phyloP scores from a whole-genome alignment of 805 yeast genomes.

The Hanseniaspora clermontiae region DNA sequence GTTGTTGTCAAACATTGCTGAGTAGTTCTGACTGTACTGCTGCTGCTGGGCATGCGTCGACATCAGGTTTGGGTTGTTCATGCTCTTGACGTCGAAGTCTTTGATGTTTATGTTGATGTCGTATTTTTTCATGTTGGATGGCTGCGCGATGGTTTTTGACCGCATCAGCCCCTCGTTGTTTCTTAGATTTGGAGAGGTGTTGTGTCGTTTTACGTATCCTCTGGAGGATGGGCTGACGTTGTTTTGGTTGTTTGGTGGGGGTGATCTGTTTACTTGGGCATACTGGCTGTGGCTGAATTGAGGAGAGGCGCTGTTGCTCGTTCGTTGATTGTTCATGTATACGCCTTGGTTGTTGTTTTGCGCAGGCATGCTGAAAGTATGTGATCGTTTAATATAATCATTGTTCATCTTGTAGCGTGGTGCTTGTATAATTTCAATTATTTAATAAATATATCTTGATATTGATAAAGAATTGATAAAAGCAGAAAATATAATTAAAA shows the following conservation, averaged over 20 bases:
- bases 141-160: background rate
- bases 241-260: background rate
- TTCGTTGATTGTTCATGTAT: background rate
- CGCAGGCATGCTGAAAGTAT: background rate
- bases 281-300: background rate
- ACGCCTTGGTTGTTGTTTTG: background rate
- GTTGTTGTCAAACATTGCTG: background rate
- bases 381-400: background rate
- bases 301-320: background rate
- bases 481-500: too few species aligned
- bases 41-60: conserved; percentile 5
- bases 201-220: background rate
- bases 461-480: too few species aligned
- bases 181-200: background rate
- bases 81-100: background rate
- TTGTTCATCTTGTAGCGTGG: background rate
- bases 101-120: background rate
- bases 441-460: too few species aligned
- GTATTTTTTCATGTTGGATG: conserved; percentile 3
- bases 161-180: background rate
- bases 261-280: background rate
- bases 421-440: too few species aligned
- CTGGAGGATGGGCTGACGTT: background rate
- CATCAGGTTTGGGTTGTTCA: background rate
- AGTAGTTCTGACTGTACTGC: background rate